phyloP scores from a whole-genome alignment of 441 rosid species.

The Croton laevigatus region DNA sequence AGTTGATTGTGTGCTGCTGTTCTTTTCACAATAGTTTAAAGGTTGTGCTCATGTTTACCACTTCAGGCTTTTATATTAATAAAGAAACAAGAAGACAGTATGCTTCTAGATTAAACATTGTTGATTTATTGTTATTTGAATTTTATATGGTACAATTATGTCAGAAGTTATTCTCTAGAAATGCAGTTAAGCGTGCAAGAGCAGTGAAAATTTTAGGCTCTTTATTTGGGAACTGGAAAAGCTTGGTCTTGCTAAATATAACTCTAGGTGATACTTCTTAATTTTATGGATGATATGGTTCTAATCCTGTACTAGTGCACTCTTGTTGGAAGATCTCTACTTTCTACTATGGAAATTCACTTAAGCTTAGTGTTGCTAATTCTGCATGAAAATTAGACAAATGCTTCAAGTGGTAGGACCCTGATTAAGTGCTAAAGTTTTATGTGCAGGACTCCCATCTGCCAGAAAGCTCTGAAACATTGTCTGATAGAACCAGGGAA shows the following conservation, averaged over 20 bases:
- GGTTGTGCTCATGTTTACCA: slow-evolving; percentile 35
- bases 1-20: slow-evolving; percentile 70
- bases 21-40: slow-evolving; percentile 37
- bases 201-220: background rate
- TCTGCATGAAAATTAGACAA: background rate
- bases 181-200: background rate
- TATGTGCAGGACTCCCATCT: slow-evolving; percentile 43
- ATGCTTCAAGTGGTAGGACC: slow-evolving; percentile 6
- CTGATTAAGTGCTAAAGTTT: slow-evolving; percentile 10
- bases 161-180: background rate
- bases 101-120: background rate
- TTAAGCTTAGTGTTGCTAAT: background rate
- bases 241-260: background rate
- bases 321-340: background rate
- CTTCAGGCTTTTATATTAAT: background rate
- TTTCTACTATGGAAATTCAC: background rate
- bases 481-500: slow-evolving; percentile 31
- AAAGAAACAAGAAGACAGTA: background rate
- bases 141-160: background rate
- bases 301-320: background rate
- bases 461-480: slow-evolving; percentile 27
- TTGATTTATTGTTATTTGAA: background rate
- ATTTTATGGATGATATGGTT: background rate
- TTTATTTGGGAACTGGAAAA: background rate
- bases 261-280: background rate